Evolutionary conservation across 495 filamentous ascomycete species (phyloP).

Genomic region (Hyaloscypha bicolor): DNA sequence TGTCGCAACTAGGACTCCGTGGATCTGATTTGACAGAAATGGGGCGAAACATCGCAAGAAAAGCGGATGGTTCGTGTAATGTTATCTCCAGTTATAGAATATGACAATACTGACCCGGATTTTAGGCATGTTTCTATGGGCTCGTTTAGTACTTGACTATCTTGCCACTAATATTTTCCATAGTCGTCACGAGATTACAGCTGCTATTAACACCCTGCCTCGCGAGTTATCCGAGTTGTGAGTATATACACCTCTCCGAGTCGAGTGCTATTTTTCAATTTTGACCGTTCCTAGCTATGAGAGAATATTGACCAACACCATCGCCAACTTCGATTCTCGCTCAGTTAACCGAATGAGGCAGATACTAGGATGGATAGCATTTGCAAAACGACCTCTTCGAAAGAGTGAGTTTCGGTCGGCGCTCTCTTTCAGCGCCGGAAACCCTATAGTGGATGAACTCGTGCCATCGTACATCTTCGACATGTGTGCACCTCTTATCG

Average conservation of each 20-base stretch:
- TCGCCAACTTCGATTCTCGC: conserved; percentile 30
- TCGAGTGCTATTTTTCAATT: background rate
- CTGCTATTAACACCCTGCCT: conserved; percentile 32
- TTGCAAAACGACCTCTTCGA: conserved; percentile 34
- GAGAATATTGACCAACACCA: conserved; percentile 30
- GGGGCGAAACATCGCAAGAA: conserved; percentile 14
- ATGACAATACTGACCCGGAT: background rate
- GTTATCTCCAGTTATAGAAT: too few species aligned
- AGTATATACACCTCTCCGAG: background rate
- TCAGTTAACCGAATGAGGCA: conserved; percentile 31
- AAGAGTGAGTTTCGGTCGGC: conserved; percentile 37
- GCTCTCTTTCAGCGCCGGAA: conserved; percentile 30
- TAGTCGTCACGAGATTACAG: conserved; percentile 29
- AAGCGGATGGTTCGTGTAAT: too few species aligned
- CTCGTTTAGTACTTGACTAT: conserved; percentile 38
- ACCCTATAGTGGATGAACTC: conserved; percentile 13
- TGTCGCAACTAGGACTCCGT: conserved; percentile 28
- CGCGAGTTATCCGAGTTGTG: conserved; percentile 34
- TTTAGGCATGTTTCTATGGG: conserved; percentile 41
- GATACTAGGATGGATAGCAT: conserved; percentile 40
- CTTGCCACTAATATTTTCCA: conserved; percentile 36
- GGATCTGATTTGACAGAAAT: conserved; percentile 23
- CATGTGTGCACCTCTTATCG: conserved; percentile 35
- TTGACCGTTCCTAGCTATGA: conserved; percentile 31
- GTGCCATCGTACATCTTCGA: conserved; percentile 36